Base-by-base conservation (phyloP, 352 stramenopile species). In the Globisporangium paroecandrum region DNA sequence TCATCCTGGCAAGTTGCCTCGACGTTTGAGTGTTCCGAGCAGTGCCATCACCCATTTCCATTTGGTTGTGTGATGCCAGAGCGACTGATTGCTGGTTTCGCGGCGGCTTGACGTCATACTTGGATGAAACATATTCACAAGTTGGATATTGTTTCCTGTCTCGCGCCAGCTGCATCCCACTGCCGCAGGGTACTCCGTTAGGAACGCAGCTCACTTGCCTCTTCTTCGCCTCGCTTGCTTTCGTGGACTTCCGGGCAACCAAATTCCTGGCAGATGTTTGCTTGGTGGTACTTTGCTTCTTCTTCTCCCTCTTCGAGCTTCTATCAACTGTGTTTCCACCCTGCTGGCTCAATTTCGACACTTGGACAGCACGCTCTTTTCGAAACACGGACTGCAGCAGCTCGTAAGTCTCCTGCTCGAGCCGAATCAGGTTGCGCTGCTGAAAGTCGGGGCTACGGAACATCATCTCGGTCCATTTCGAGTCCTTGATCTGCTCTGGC, bases 331-430 rank as follows among this genome's bases (percentile, higher is more conserved):
- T 57, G 36, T 57, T 4, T 38, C 47, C 46, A 38, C 60, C 51
- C 32, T 13, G 46, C 25, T 71, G 61, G 18, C 24, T 18, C 55
- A 4, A 20, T 1, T 15, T 27, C 3, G 29, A 29, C 7, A 10
- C 27, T 29, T 38, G 53, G 18, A 29, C 29, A 1, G 29, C 29
- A 12, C 58, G 38, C 38, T 70, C 66, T 43, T 58, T 64, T 36
- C 70, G 51, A n/a, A 82, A 68, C 13, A 76, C 73, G n/a, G 62
- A 78, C 25, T 72, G 76, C 18, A 86, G 63, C 49, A 86, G 49
- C n/a, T 81, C 62, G 47, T 84, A 82, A n/a, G 76, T 86, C 46
- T 86, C 78, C 7, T 71, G 41, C 47, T 86, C 78, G 20, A 86
- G 59, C 20, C 57, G 62, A 24, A 71, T 68, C 9, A 86, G 53